A percentile compares a stretch with the other conserved stretches of the same genome.
Evolutionary conservation across 2,329 filamentous ascomycete genomes (phyloP).

Genomic region (Botrytis elliptica): DNA sequence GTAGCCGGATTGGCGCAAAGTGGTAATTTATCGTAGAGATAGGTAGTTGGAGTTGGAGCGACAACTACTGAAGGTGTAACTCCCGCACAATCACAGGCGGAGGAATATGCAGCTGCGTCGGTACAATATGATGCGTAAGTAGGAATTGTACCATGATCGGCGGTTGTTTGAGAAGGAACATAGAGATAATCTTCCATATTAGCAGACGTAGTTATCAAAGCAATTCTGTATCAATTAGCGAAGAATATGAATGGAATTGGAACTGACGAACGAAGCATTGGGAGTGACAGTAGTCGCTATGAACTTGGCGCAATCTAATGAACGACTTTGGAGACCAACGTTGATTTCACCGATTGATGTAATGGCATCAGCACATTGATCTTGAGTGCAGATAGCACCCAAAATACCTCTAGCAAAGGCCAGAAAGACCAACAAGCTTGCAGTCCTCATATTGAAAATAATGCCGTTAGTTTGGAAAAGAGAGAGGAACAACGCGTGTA

Average conservation of each 20-base stretch:
- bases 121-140: conserved; percentile 18
- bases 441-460: conserved; percentile 18
- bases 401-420: background rate
- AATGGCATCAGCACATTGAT: conserved; percentile 17
- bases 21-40: conserved; percentile 8
- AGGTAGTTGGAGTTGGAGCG: conserved; percentile 11
- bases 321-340: conserved; percentile 11
- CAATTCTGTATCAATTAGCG: background rate
- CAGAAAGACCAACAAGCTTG: conserved; percentile 16
- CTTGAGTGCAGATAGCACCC: background rate
- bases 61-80: background rate
- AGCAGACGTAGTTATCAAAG: conserved; percentile 9
- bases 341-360: conserved; percentile 19
- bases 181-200: conserved; percentile 11
- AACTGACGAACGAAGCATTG: conserved; percentile 12
- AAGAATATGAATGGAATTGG: background rate
- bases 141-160: background rate
- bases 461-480: background rate
- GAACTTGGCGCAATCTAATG: conserved; percentile 12
- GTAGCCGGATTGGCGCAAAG: conserved; percentile 4
- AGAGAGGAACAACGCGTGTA: background rate
- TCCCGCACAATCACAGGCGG: conserved; percentile 16
- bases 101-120: conserved; percentile 4
- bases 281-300: conserved; percentile 15
- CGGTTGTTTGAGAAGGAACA: background rate